These are phyloP conservation scores for Penicillium argentinense DNA, from an alignment of 495 filamentous ascomycete species.

Conservation along the genomic window DNA sequence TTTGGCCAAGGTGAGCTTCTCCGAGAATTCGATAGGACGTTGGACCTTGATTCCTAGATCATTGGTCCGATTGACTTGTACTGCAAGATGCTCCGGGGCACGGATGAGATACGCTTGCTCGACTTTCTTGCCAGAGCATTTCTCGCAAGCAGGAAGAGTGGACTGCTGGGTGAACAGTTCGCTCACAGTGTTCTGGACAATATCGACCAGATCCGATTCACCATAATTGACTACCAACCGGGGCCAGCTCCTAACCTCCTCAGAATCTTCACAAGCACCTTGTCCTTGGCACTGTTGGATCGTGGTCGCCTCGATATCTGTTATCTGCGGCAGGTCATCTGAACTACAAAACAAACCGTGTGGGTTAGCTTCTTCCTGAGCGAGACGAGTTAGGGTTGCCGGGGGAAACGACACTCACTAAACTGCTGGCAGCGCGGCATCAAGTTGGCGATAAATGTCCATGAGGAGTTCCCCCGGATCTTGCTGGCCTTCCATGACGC, in stretches of 20 bases:
- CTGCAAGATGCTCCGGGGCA: constrained; percentile 10
- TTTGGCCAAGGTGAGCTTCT: neutral
- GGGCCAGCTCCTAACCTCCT: too few species aligned
- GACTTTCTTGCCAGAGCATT: neutral
- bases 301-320: too few species aligned
- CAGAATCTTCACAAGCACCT: too few species aligned
- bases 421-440: neutral
- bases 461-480: constrained; percentile 28
- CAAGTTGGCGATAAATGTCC: constrained; percentile 13
- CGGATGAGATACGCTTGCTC: neutral
- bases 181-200: neutral
- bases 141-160: neutral
- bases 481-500: constrained; percentile 13
- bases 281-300: too few species aligned
- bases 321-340: too few species aligned
- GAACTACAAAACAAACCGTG: too few species aligned
- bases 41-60: neutral
- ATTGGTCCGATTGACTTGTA: constrained; percentile 13
- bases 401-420: constrained; percentile 12
- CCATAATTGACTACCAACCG: too few species aligned
- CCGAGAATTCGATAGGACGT: neutral
- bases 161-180: neutral
- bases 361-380: too few species aligned
- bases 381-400: neutral
- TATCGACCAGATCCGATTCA: neutral